Percentiles rank a stretch among this genome's conserved stretches.
Evolutionary conservation across 108 stramenopile genomes (phyloP).

Genomic region (Hondaea fermentalgiana): DNA sequence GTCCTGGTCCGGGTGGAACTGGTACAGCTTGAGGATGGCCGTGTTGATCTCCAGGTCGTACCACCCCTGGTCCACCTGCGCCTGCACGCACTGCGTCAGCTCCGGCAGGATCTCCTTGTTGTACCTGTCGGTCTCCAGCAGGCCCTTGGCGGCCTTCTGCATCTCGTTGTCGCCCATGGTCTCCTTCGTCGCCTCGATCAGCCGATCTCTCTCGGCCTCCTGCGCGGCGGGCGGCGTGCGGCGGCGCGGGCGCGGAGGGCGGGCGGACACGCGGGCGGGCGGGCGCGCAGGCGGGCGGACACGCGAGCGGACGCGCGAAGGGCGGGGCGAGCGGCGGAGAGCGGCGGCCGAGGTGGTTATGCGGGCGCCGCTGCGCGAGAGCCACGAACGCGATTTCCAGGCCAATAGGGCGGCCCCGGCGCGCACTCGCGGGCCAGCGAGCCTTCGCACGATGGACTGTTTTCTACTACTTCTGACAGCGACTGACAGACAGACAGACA

Average conservation of each 20-base stretch:
- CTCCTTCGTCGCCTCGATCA: background rate
- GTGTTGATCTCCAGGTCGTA: conserved; percentile 13
- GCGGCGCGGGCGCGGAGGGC: background rate
- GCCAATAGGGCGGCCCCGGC: background rate
- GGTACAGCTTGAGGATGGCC: conserved; percentile 13
- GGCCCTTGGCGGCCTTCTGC: background rate
- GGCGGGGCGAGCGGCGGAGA: no score
- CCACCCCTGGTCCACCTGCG: background rate
- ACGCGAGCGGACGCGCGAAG: no score
- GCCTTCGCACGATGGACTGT: background rate
- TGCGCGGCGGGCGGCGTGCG: background rate
- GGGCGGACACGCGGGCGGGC: no score
- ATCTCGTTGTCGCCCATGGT: background rate
- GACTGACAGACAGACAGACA: no score
- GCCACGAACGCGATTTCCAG: background rate
- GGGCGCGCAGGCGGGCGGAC: no score
- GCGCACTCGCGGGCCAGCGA: background rate
- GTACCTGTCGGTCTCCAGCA: conserved; percentile 13
- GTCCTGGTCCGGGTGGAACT: conserved; percentile 5
- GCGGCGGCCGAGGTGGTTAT: no score
- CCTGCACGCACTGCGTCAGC: background rate
- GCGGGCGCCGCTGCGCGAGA: no score
- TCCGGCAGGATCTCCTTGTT: background rate
- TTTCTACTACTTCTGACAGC: no score
- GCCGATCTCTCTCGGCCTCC: background rate